Percentiles rank a stretch among this genome's conserved stretches.
Conservation (phyloP, 768 basidiomycete genomes). For the Pleurotus cornucopiae region DNA sequence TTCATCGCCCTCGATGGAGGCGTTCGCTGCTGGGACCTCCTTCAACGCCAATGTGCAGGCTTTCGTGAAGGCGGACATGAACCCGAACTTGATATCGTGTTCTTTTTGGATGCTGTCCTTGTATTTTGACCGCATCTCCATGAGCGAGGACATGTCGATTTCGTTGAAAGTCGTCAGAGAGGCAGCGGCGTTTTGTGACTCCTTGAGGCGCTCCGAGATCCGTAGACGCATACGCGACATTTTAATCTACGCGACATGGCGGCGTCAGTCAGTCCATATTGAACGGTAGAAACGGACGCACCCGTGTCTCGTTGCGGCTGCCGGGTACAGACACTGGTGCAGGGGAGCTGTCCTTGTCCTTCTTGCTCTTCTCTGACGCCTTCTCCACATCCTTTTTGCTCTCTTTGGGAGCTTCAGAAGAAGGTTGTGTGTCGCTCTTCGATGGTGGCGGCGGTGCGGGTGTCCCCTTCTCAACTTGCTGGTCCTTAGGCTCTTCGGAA, state of each 20-base stretch:
- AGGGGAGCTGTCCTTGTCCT: conserved; percentile 19
- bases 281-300: conserved; percentile 26
- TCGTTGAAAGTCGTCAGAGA: conserved; percentile 99
- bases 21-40: conserved; percentile 93
- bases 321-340: conserved; percentile 33
- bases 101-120: conserved; percentile 89
- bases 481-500: conserved; percentile 38
- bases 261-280: too few species aligned
- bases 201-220: conserved; percentile 96
- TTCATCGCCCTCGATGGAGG: conserved; percentile 89
- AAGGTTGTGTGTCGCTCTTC: conserved; percentile 23
- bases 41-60: conserved; percentile 80
- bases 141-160: conserved; percentile 96
- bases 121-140: conserved; percentile 90
- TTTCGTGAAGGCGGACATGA: conserved; percentile 95
- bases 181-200: conserved; percentile 95
- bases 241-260: conserved; percentile 63
- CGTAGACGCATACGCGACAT: conserved; percentile 98
- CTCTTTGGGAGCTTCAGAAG: conserved; percentile 12
- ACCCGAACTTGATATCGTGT: conserved; percentile 94
- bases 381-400: conserved; percentile 20
- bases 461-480: conserved; percentile 41
- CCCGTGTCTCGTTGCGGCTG: conserved; percentile 81
- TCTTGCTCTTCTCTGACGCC: conserved; percentile 26
- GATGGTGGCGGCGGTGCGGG: conserved; percentile 42